phyloP scores from a whole-genome alignment of 768 basidiomycete genomes.

The Pleurotus djamor region DNA sequence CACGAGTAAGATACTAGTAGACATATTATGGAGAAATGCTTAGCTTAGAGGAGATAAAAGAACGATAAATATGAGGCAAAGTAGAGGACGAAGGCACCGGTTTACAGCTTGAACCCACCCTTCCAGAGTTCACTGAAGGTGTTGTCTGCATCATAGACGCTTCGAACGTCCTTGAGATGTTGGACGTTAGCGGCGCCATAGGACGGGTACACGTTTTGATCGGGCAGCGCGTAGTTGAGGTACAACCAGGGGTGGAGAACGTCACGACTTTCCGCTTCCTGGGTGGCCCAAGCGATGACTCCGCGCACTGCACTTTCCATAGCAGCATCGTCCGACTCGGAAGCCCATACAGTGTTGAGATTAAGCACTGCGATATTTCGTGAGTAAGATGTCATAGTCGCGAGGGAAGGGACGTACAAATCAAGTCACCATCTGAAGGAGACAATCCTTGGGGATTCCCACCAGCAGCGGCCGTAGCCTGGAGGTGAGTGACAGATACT shows the following conservation, averaged over 20 bases:
- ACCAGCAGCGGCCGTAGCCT: constrained; percentile 2
- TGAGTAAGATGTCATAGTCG: background rate
- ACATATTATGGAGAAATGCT: no score
- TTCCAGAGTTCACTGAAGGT: background rate
- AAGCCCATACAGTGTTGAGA: constrained; percentile 8
- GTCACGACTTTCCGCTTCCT: constrained; percentile 5
- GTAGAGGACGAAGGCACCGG: background rate
- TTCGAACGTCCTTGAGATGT: background rate
- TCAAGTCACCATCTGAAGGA: constrained; percentile 8
- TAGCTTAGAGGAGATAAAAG: no score
- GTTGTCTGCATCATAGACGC: background rate
- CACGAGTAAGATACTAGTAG: no score
- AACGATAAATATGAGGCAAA: no score
- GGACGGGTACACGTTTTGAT: constrained; percentile 4
- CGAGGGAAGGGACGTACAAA: constrained; percentile 5
- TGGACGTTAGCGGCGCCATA: background rate
- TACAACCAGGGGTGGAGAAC: constrained; percentile 7
- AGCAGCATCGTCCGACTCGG: constrained; percentile 7
- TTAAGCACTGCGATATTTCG: background rate
- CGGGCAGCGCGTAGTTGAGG: constrained; percentile 9
- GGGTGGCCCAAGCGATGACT: constrained; percentile 1
- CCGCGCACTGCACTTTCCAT: constrained; percentile 1
- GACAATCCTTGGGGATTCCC: constrained; percentile 7
- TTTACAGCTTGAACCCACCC: background rate
- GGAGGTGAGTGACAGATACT: background rate